Percentiles rank a stretch among this genome's conserved stretches.
These are phyloP conservation scores for Penicillium capsulatum DNA, from an alignment of 2,329 filamentous ascomycete species.

Conservation along the genomic window DNA sequence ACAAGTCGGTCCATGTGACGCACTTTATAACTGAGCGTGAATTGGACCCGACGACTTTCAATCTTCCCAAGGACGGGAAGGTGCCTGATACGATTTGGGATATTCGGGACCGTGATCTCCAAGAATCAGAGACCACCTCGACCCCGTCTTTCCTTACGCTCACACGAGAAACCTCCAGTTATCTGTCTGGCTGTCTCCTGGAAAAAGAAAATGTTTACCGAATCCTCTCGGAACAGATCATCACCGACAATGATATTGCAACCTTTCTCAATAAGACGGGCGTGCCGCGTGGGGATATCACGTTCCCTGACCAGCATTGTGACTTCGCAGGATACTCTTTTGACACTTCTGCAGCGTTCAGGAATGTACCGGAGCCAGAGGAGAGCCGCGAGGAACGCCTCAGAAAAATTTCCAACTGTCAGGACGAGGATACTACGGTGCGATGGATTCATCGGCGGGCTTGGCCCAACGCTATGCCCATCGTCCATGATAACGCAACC, in stretches of 20 bases:
- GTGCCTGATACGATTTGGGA: constrained; percentile 1
- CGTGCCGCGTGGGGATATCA: constrained; percentile 1
- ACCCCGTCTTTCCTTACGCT: neutral
- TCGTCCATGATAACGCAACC: neutral
- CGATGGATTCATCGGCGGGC: constrained; percentile 8
- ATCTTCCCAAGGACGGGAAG: neutral
- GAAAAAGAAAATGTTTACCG: neutral
- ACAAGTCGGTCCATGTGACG: constrained; percentile 2
- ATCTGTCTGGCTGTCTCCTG: neutral
- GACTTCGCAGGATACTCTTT: no score
- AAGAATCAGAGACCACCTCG: neutral
- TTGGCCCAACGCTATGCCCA: constrained; percentile 5
- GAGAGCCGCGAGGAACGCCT: neutral
- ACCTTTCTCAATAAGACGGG: neutral
- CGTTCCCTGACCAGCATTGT: constrained; percentile 7
- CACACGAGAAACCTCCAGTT: neutral
- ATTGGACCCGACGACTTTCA: constrained; percentile 1
- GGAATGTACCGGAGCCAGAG: neutral
- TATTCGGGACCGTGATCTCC: neutral
- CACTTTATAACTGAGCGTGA: neutral
- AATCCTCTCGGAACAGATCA: neutral
- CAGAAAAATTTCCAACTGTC: neutral
- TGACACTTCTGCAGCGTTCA: neutral
- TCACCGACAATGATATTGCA: constrained; percentile 6
- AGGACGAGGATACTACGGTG: neutral